phyloP scores from a whole-genome alignment of 2,329 filamentous ascomycete species.

The Verticillium dahliae region DNA sequence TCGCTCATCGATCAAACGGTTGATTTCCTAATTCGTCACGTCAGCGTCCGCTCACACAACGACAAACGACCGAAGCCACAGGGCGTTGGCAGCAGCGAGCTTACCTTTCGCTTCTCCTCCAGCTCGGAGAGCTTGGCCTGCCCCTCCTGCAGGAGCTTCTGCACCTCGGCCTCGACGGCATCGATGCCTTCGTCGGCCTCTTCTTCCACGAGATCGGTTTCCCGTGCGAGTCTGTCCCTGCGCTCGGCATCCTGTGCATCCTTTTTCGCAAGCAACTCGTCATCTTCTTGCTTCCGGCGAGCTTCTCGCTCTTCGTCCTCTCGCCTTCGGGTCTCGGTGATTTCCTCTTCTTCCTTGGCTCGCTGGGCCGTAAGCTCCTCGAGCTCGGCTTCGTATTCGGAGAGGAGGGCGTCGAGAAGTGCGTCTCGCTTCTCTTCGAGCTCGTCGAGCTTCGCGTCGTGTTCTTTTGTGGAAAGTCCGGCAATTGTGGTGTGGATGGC shows the following conservation, averaged over 20 bases:
- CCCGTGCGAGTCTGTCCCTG: constrained; percentile 19
- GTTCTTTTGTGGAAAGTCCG: constrained; percentile 22
- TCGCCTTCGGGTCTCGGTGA: constrained; percentile 26
- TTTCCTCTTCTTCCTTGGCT: constrained; percentile 20
- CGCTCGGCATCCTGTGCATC: constrained; percentile 23
- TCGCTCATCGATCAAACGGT: constrained; percentile 34
- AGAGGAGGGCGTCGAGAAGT: constrained; percentile 22
- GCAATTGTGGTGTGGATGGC: constrained; percentile 29
- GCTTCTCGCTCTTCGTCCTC: constrained; percentile 34
- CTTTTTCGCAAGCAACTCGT: constrained; percentile 19
- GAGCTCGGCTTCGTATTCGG: constrained; percentile 22
- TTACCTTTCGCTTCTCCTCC: constrained; percentile 24
- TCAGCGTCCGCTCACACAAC: constrained; percentile 1
- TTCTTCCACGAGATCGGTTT: constrained; percentile 25
- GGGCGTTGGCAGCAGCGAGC: not conserved
- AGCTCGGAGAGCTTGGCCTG: constrained; percentile 22
- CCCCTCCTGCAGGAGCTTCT: constrained; percentile 21
- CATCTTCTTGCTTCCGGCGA: constrained; percentile 27
- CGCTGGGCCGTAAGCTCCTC: constrained; percentile 21
- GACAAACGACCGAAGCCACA: not conserved
- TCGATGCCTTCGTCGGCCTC: constrained; percentile 28
- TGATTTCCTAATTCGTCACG: constrained; percentile 27
- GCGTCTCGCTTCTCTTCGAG: constrained; percentile 30
- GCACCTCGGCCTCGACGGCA: constrained; percentile 23
- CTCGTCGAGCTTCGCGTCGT: constrained; percentile 28